Evolutionary conservation across 2,329 filamentous ascomycete species (phyloP).

Genomic region (Coniochaeta sp.): DNA sequence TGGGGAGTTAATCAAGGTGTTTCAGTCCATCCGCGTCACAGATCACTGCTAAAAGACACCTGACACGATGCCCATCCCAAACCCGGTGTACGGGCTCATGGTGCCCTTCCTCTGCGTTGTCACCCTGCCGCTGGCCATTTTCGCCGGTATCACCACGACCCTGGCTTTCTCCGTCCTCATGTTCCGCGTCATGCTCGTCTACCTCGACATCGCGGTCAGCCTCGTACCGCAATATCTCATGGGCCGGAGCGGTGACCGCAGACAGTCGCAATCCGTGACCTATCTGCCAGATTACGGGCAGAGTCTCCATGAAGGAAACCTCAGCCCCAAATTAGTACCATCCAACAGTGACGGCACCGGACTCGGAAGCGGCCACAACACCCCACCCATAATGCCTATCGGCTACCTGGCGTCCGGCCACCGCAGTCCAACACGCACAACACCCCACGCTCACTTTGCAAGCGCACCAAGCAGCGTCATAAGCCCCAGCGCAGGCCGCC

Average conservation of each 20-base stretch:
- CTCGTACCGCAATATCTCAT: constrained; percentile 48
- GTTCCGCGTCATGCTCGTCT: constrained; percentile 52
- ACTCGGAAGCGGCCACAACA: neutral
- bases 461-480: neutral
- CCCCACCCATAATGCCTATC: neutral
- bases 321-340: neutral
- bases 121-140: constrained; percentile 54
- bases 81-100: constrained; percentile 46
- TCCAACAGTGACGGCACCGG: neutral
- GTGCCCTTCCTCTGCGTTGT: constrained; percentile 56
- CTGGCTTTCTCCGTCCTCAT: constrained; percentile 55
- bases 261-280: neutral
- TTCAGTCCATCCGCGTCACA: neutral
- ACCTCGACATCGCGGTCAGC: constrained; percentile 53
- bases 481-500: neutral
- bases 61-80: constrained; percentile 41
- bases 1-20: neutral
- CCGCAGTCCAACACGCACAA: neutral
- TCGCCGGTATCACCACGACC: constrained; percentile 55
- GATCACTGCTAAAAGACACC: neutral
- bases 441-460: neutral
- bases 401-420: neutral
- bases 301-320: neutral
- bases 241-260: constrained; percentile 20
- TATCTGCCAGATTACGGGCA: neutral